phyloP scores from a whole-genome alignment of 1,139 yeast species.

The Suhomyces yuchorum region DNA sequence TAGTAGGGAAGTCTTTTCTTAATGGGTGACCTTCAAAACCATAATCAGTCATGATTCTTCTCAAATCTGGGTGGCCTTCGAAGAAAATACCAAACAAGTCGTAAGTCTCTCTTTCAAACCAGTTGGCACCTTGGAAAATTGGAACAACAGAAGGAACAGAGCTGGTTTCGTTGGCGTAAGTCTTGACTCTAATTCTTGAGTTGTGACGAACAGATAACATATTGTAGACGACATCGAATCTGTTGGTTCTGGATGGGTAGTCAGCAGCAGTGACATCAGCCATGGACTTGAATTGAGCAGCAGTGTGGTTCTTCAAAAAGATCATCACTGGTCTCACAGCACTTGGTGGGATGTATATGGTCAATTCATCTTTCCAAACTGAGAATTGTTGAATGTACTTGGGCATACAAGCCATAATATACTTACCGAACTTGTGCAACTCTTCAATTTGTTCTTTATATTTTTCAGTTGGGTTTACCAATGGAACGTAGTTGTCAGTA shows the following conservation, averaged over 20 bases:
- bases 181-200: slow-evolving; percentile 85
- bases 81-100: slow-evolving; percentile 86
- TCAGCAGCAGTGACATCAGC: slow-evolving; percentile 88
- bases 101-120: slow-evolving; percentile 89
- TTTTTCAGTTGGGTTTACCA: slow-evolving; percentile 78
- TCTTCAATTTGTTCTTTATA: slow-evolving; percentile 70
- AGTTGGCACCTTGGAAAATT: slow-evolving; percentile 77
- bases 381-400: slow-evolving; percentile 81
- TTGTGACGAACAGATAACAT: slow-evolving; percentile 79
- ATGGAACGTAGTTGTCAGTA: slow-evolving; percentile 50
- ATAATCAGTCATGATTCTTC: slow-evolving; percentile 89
- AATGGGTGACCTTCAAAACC: slow-evolving; percentile 93
- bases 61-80: slow-evolving; percentile 86
- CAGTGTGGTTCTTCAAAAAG: slow-evolving; percentile 75
- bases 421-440: slow-evolving; percentile 80
- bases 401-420: slow-evolving; percentile 77
- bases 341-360: slow-evolving; percentile 73
- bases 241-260: slow-evolving; percentile 78
- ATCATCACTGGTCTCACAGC: slow-evolving; percentile 71
- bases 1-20: slow-evolving; percentile 90
- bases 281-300: slow-evolving; percentile 77
- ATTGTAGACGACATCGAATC: slow-evolving; percentile 88
- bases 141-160: slow-evolving; percentile 79
- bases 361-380: slow-evolving; percentile 90
- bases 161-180: slow-evolving; percentile 81